These are phyloP conservation scores for Oryza punctata DNA, from an alignment of 176 grass and related monocot genomes.

Conservation along the genomic window DNA sequence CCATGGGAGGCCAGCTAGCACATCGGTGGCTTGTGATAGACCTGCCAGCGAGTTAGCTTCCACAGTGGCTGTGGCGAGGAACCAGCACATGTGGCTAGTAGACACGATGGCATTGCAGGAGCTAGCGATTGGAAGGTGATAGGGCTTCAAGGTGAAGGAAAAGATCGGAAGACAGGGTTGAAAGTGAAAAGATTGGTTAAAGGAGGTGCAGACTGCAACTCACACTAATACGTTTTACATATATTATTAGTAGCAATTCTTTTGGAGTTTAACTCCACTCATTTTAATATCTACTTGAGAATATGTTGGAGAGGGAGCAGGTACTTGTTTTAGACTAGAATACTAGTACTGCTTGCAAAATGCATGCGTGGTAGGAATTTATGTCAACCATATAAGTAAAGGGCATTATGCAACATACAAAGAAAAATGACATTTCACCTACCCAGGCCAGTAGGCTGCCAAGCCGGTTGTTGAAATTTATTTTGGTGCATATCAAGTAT, in stretches of 20 bases:
- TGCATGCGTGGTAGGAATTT: neutral
- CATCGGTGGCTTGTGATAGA: neutral
- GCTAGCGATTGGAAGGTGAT: too few relatives aligned
- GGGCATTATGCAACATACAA: neutral
- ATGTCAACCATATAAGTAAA: neutral
- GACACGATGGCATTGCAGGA: neutral
- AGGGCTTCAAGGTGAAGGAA: neutral
- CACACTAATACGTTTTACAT: neutral
- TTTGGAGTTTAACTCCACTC: neutral
- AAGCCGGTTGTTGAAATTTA: conserved; percentile 21
- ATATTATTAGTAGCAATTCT: neutral
- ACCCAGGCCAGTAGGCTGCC: neutral
- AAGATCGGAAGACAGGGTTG: neutral
- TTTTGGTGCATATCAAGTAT: conserved; percentile 22
- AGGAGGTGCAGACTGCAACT: neutral
- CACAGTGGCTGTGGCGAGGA: neutral
- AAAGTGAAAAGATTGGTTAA: neutral
- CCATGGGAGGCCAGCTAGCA: neutral
- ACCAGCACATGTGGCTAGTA: neutral
- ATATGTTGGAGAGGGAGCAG: neutral
- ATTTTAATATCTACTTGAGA: neutral
- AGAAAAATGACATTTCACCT: conserved; percentile 9
- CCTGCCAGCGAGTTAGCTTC: neutral
- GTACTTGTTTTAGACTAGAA: neutral
- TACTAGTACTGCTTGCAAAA: neutral